Conservation (phyloP, 179 eudicot species). For the Corrigiola litoralis region DNA sequence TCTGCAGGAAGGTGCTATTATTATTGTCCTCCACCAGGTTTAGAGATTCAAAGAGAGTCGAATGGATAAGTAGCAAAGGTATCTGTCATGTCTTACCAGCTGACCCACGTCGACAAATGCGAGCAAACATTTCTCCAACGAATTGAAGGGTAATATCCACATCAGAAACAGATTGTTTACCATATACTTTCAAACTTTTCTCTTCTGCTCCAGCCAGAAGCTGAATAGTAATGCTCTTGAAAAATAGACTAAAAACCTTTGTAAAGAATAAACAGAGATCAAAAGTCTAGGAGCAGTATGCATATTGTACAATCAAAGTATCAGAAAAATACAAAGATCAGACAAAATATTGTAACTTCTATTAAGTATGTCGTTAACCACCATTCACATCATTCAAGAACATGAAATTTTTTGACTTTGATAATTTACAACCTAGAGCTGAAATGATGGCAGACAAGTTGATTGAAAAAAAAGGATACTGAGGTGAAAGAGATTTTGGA, state of each 20-base stretch:
- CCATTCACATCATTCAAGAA: neutral
- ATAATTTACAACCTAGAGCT: neutral
- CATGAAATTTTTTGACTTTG: neutral
- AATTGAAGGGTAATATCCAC: conserved; percentile 45
- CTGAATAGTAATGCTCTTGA: conserved; percentile 55
- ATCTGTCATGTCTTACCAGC: conserved; percentile 46
- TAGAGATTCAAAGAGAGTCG: neutral
- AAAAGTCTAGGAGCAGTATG: neutral
- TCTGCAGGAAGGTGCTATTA: neutral
- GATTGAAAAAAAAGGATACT: conserved; percentile 55
- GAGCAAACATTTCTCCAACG: conserved; percentile 71
- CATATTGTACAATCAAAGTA: neutral
- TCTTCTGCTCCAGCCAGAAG: conserved; percentile 71
- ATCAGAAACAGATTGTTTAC: conserved; percentile 19
- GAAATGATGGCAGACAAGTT: neutral
- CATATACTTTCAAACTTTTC: conserved; percentile 29
- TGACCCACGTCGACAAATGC: conserved; percentile 91
- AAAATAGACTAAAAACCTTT: conserved; percentile 48
- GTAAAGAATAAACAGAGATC: conserved; percentile 37
- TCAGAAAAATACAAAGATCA: neutral
- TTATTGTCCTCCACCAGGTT: neutral
- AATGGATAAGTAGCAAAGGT: neutral
- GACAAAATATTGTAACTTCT: neutral
- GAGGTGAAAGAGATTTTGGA: conserved; percentile 73
- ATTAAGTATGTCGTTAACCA: neutral